A percentile compares a stretch with the other conserved stretches of the same genome.
Conservation (phyloP, 805 yeast genomes). For the fission yeast (Schizosaccharomyces pombe) region DNA sequence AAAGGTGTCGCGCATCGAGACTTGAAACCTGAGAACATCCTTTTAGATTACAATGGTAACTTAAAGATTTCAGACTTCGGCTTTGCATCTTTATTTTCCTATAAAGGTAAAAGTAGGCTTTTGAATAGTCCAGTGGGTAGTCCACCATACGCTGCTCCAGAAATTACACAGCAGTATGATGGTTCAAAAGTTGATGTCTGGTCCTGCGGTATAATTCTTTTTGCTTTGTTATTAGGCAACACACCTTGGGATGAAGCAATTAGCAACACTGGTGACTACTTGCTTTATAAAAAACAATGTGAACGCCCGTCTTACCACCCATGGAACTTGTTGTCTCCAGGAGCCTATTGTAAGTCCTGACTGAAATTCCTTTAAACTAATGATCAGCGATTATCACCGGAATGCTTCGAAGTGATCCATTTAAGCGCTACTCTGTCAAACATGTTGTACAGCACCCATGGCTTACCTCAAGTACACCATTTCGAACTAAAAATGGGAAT, state of each 20-base stretch:
- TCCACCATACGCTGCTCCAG: slow-evolving; percentile 65
- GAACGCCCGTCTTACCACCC: slow-evolving; percentile 6
- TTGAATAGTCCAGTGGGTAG: slow-evolving; percentile 41
- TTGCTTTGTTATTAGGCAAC: slow-evolving; percentile 39
- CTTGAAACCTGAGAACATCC: slow-evolving; percentile 44
- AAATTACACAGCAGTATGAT: slow-evolving; percentile 26
- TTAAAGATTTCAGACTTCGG: slow-evolving; percentile 62
- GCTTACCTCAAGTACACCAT: slow-evolving; percentile 24
- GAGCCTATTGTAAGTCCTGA: neutral
- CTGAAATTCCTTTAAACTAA: neutral
- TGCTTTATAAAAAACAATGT: neutral
- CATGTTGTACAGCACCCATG: slow-evolving; percentile 31
- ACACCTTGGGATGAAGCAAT: slow-evolving; percentile 40
- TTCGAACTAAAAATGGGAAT: slow-evolving; percentile 24
- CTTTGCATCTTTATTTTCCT: slow-evolving; percentile 35
- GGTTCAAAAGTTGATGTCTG: slow-evolving; percentile 32
- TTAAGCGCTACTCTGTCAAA: slow-evolving; percentile 21
- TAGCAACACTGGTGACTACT: neutral
- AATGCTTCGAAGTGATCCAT: slow-evolving; percentile 28
- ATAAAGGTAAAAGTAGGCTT: slow-evolving; percentile 25
- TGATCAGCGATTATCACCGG: slow-evolving; percentile 28
- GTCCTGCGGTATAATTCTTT: slow-evolving; percentile 15
- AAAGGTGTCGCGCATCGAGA: slow-evolving; percentile 47
- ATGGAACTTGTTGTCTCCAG: neutral
- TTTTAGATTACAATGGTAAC: slow-evolving; percentile 40